Percentiles rank a stretch among this genome's conserved stretches.
These are phyloP conservation scores for Trichoderma endophyticum DNA, from an alignment of 2,329 filamentous ascomycete genomes.

Conservation along the genomic window DNA sequence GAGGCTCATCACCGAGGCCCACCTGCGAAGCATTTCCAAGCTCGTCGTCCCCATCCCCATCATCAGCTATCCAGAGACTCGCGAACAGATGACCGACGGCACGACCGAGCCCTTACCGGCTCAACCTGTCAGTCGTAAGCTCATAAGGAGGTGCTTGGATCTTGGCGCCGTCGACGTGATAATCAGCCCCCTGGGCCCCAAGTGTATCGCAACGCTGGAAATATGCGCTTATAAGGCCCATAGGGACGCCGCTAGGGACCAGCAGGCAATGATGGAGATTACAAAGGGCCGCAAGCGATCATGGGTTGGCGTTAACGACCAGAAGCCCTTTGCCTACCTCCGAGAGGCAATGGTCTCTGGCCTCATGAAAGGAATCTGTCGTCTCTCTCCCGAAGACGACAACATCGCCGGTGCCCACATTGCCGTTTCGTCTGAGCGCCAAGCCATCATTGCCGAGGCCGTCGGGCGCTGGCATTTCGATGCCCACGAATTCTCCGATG, in stretches of 20 bases:
- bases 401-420: slow-evolving; percentile 63
- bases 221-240: slow-evolving; percentile 82
- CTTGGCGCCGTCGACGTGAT: slow-evolving; percentile 85
- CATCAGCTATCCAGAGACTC: slow-evolving; percentile 36
- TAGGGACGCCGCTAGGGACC: slow-evolving; percentile 70
- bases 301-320: slow-evolving; percentile 84
- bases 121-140: slow-evolving; percentile 33
- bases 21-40: slow-evolving; percentile 53
- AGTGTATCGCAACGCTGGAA: slow-evolving; percentile 71
- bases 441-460: slow-evolving; percentile 61
- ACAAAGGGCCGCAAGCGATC: slow-evolving; percentile 79
- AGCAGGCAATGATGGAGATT: slow-evolving; percentile 67
- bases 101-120: slow-evolving; percentile 36
- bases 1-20: slow-evolving; percentile 56
- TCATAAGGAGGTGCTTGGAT: slow-evolving; percentile 73
- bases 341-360: slow-evolving; percentile 91
- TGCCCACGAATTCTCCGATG: slow-evolving; percentile 83
- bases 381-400: slow-evolving; percentile 61
- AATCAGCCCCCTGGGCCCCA: slow-evolving; percentile 70
- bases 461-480: slow-evolving; percentile 84
- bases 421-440: slow-evolving; percentile 63
- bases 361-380: slow-evolving; percentile 86
- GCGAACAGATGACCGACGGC: slow-evolving; percentile 37
- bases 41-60: slow-evolving; percentile 56
- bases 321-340: slow-evolving; percentile 84